phyloP scores from a whole-genome alignment of 108 stramenopile genomes.

The Parietichytrium sp. region DNA sequence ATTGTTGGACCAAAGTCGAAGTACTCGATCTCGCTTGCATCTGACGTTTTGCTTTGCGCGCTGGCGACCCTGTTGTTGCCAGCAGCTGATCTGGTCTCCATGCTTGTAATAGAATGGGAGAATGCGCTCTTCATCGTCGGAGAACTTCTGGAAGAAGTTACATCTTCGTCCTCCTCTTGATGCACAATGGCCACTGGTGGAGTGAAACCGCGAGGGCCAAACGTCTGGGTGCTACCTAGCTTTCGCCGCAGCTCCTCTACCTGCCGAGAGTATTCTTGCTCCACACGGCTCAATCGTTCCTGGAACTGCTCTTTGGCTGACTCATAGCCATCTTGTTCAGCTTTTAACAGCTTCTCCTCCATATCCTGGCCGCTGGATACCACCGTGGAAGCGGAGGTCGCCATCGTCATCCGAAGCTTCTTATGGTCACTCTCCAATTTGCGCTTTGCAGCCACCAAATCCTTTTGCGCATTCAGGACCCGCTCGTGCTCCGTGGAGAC shows the following conservation, averaged over 20 bases:
- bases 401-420: slow-evolving; percentile 11
- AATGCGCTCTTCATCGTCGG: too few species aligned
- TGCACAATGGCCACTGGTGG: too few species aligned
- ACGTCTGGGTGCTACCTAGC: not conserved
- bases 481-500: not conserved
- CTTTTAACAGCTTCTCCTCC: not conserved
- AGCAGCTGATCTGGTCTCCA: too few species aligned
- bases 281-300: not conserved
- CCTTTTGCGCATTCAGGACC: not conserved
- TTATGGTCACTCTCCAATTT: slow-evolving; percentile 28
- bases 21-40: too few species aligned
- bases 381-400: not conserved
- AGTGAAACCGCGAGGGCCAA: too few species aligned
- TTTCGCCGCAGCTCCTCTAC: not conserved
- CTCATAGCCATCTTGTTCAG: slow-evolving; percentile 23
- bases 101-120: too few species aligned
- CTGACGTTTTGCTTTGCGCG: too few species aligned
- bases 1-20: too few species aligned
- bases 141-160: too few species aligned
- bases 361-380: not conserved
- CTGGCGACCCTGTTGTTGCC: too few species aligned
- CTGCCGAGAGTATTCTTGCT: not conserved
- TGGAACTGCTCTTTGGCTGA: not conserved
- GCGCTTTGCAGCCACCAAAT: not conserved
- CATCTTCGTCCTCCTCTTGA: too few species aligned